Conservation (phyloP, 495 filamentous ascomycete species). For the Cercophora sp. region DNA sequence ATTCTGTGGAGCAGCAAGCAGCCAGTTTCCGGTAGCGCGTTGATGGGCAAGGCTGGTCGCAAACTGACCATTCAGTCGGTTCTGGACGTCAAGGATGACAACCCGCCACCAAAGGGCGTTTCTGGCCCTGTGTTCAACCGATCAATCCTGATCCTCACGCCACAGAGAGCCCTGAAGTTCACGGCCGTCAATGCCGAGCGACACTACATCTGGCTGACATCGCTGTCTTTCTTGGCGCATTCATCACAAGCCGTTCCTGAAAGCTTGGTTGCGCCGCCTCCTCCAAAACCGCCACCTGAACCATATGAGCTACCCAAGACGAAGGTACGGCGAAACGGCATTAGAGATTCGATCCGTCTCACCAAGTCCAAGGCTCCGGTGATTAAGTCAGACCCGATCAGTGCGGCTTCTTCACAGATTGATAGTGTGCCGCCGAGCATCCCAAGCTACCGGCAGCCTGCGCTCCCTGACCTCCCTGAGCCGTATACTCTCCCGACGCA, state of each 20-base stretch:
- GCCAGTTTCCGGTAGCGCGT: conserved; percentile 76
- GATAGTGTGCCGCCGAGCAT: conserved; percentile 28
- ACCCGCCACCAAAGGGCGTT: conserved; percentile 72
- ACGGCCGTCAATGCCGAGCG: conserved; percentile 78
- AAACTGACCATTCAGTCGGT: conserved; percentile 95
- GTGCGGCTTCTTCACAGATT: conserved; percentile 15
- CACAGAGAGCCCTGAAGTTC: conserved; percentile 91
- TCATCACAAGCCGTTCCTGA: conserved; percentile 70
- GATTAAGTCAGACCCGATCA: conserved; percentile 30
- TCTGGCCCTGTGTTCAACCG: conserved; percentile 74
- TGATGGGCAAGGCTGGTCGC: conserved; percentile 92
- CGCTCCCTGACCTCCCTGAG: conserved; percentile 21
- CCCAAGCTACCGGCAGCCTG: conserved; percentile 22
- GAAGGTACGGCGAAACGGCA: conserved; percentile 53
- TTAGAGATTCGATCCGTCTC: conserved; percentile 86
- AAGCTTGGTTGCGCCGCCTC: conserved; percentile 56
- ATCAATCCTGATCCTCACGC: conserved; percentile 92
- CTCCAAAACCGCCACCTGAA: conserved; percentile 47
- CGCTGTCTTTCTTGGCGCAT: conserved; percentile 89
- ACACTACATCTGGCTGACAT: conserved; percentile 93
- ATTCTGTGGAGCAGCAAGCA: conserved; percentile 99
- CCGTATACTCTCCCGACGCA: conserved; percentile 24
- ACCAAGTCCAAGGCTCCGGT: conserved; percentile 70
- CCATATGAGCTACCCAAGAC: conserved; percentile 43
- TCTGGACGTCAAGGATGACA: conserved; percentile 92